These are phyloP conservation scores for Patellaria atrata DNA, from an alignment of 495 filamentous ascomycete species.

Conservation along the genomic window DNA sequence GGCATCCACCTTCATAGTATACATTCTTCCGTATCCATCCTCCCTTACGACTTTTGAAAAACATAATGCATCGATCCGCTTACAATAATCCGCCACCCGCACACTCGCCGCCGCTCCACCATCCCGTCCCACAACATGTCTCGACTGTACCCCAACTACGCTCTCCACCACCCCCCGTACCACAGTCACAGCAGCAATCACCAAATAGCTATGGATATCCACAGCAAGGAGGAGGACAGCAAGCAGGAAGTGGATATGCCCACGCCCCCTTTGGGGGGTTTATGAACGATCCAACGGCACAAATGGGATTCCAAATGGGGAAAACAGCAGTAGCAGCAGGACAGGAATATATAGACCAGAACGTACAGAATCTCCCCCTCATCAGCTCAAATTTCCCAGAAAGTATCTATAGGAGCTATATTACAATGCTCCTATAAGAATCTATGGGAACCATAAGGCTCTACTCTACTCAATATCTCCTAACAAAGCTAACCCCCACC, in stretches of 20 bases:
- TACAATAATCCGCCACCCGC: conserved; percentile 58
- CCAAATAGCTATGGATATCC: conserved; percentile 63
- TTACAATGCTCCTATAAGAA: conserved; percentile 2
- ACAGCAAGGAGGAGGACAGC: conserved; percentile 39
- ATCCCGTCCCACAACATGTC: conserved; percentile 96
- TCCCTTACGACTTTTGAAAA: too few species aligned
- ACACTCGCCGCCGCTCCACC: conserved; percentile 90
- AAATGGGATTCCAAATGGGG: conserved; percentile 89
- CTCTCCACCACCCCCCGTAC: conserved; percentile 75
- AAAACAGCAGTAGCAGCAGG: conserved; percentile 79
- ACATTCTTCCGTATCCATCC: too few species aligned
- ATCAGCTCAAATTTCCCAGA: background rate
- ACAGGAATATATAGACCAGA: conserved; percentile 86
- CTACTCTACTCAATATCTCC: conserved; percentile 13
- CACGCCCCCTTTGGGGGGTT: conserved; percentile 71
- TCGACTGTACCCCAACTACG: conserved; percentile 97
- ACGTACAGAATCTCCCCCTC: conserved; percentile 38
- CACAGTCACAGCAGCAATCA: conserved; percentile 49
- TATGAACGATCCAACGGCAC: conserved; percentile 90
- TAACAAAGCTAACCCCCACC: background rate
- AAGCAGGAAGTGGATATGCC: conserved; percentile 34
- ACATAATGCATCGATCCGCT: conserved; percentile 62
- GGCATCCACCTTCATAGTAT: too few species aligned
- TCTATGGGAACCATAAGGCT: too few species aligned
- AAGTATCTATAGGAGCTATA: too few species aligned